Base-by-base conservation (phyloP, 2,329 filamentous ascomycete species). In the Corniculantispora saksenae region DNA sequence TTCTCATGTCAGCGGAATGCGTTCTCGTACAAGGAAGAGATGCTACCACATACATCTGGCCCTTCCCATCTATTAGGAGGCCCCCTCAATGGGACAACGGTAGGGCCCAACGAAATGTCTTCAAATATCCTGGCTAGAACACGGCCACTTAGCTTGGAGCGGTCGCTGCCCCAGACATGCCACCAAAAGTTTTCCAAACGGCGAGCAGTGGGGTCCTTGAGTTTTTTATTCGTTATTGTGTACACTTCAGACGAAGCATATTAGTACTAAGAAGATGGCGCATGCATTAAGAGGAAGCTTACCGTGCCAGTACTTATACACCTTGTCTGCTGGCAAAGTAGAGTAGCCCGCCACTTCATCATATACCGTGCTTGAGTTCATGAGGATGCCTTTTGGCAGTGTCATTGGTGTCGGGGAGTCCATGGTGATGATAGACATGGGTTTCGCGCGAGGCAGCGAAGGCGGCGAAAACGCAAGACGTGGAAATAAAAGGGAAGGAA, bases 121-220 rank as follows among this genome's bases (percentile, higher is more conserved):
- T 84, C 78, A 69, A 85, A 89, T 6, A 88, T 75, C 66, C 75
- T 81, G 64, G 87, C 86, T 54, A 89, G 77, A 15, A 81, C 80
- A 40, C 77, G 78, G 47, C 84, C 86, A 55, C 84, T 83, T 56
- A 88, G 77, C 61, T 80, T 72, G 40, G 83, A 80, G 32, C 83
- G 79, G 67, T 87, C 78, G 69, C 87, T 89, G 40, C 86, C 86
- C 81, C 85, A 86, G 62, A 89, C 84, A 70, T 88, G 86, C 83
- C 86, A 89, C 86, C 86, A 89, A 69, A 88, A 88, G 70, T 88
- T 86, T 71, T 89, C 86, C 23, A 89, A 76, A 21, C 87, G 84
- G 66, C 83, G 83, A 32, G 86, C 85, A 3, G 85, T 89, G n/a
- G 86, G 86, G 69, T 89, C 86, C 66, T 82, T 80, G 38, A 88